These are phyloP conservation scores for Spinacia oleracea DNA, from an alignment of 179 eudicot species.

Conservation along the genomic window DNA sequence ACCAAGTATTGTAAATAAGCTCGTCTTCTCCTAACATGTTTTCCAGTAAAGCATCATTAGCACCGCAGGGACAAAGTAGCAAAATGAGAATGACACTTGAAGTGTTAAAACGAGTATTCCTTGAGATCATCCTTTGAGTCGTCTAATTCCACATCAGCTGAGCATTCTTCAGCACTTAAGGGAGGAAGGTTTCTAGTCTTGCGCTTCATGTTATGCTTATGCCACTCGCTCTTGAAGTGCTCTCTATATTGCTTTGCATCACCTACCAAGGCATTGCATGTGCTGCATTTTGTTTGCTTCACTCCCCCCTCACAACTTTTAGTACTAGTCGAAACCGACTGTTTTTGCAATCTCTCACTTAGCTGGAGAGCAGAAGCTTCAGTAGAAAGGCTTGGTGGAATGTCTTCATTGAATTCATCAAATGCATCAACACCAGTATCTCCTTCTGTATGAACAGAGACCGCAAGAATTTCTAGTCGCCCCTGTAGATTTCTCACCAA, in stretches of 20 bases:
- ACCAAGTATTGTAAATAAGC: neutral
- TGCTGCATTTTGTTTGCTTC: conserved; percentile 78
- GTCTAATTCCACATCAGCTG: conserved; percentile 60
- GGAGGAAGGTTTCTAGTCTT: conserved; percentile 86
- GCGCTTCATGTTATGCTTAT: conserved; percentile 78
- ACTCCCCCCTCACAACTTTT: conserved; percentile 38
- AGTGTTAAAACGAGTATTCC: conserved; percentile 80
- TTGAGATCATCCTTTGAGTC: conserved; percentile 67
- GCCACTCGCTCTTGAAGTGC: conserved; percentile 98
- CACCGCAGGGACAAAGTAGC: neutral
- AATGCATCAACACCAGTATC: conserved; percentile 73
- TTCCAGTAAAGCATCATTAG: neutral
- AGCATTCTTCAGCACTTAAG: conserved; percentile 77
- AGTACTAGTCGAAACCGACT: conserved; percentile 40
- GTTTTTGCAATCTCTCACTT: conserved; percentile 60
- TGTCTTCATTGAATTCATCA: conserved; percentile 60
- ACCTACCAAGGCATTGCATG: conserved; percentile 80
- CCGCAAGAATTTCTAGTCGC: conserved; percentile 77
- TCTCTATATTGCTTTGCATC: conserved; percentile 87
- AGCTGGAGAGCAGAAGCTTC: conserved; percentile 43
- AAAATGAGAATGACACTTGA: neutral
- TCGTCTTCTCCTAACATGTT: neutral
- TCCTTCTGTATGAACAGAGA: conserved; percentile 74
- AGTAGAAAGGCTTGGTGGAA: conserved; percentile 30
- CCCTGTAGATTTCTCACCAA: conserved; percentile 75